A percentile compares a stretch with the other conserved stretches of the same genome.
phyloP scores from a whole-genome alignment of 1,284 basidiomycete species.

The Puccinia horiana region DNA sequence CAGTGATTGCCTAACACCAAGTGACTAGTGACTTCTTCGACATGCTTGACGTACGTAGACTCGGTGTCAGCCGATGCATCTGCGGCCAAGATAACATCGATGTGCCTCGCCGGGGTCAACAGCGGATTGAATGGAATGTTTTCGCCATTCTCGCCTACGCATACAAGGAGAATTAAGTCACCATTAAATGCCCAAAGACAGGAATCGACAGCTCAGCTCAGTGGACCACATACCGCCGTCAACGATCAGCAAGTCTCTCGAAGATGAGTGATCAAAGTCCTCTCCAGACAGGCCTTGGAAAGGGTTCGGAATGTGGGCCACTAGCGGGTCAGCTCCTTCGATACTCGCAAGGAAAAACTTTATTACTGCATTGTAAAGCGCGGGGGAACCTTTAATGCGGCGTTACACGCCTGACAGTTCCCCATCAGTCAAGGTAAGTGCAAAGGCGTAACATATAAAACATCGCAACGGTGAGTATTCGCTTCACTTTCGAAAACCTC shows the following conservation, averaged over 20 bases:
- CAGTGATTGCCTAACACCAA: background rate
- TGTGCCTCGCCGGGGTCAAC: constrained; percentile 66
- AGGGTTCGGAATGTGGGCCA: constrained; percentile 25
- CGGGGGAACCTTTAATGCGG: background rate
- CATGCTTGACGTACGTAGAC: background rate
- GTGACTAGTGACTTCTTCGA: background rate
- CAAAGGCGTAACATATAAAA: too few relatives aligned
- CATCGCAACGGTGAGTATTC: too few relatives aligned
- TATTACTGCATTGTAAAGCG: background rate
- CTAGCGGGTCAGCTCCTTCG: constrained; percentile 54
- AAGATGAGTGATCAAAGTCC: constrained; percentile 51
- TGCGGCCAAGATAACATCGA: constrained; percentile 72
- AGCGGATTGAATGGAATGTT: constrained; percentile 67
- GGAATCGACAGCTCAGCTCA: too few relatives aligned
- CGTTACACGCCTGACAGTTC: too few relatives aligned
- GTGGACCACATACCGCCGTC: constrained; percentile 62
- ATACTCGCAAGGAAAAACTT: background rate
- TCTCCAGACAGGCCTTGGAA: constrained; percentile 51
- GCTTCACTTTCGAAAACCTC: too few relatives aligned
- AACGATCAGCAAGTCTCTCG: constrained; percentile 60
- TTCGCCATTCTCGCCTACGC: constrained; percentile 29
- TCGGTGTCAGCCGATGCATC: constrained; percentile 66
- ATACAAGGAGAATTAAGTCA: background rate
- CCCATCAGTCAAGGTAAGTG: too few relatives aligned
- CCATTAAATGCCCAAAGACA: background rate